Percentiles rank a stretch among this genome's conserved stretches.
phyloP scores from a whole-genome alignment of 192 early-diverging fungal species.

The Coemansia sp. region DNA sequence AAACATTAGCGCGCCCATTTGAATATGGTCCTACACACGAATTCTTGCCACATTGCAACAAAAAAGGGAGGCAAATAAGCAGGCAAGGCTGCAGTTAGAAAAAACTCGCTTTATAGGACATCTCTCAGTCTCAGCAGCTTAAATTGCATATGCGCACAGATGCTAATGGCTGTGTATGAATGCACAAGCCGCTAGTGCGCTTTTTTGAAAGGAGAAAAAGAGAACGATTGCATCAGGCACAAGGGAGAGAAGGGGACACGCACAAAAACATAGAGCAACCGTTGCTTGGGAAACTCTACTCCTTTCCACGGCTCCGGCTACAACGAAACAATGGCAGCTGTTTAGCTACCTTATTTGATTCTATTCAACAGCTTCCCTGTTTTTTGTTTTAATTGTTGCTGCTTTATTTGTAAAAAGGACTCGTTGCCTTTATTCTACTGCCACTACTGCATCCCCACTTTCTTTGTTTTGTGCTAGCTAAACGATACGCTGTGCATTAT shows the following conservation, averaged over 20 bases:
- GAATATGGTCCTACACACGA: constrained; percentile 41
- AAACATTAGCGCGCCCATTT: constrained; percentile 52
- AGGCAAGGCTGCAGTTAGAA: not conserved
- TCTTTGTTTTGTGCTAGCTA: not conserved
- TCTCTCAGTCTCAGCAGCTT: not conserved
- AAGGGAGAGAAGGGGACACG: not conserved
- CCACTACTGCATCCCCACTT: not conserved
- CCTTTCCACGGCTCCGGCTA: not conserved
- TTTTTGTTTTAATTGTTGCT: not conserved
- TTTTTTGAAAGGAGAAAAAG: no score
- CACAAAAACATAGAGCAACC: no score
- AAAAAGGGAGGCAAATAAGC: not conserved
- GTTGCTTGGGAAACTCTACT: not conserved
- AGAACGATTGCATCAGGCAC: no score
- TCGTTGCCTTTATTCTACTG: not conserved
- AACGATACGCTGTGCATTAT: no score
- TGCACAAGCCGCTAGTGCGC: no score
- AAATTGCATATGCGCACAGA: not conserved
- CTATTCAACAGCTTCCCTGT: not conserved
- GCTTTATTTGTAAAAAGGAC: not conserved
- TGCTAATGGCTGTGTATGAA: not conserved
- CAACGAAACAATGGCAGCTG: not conserved
- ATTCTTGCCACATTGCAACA: no score
- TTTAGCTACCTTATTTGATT: not conserved
- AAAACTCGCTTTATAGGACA: not conserved